Percentiles rank a stretch among this genome's conserved stretches.
These are phyloP conservation scores for Naganishia randhawae DNA, from an alignment of 768 basidiomycete species.

Conservation along the genomic window DNA sequence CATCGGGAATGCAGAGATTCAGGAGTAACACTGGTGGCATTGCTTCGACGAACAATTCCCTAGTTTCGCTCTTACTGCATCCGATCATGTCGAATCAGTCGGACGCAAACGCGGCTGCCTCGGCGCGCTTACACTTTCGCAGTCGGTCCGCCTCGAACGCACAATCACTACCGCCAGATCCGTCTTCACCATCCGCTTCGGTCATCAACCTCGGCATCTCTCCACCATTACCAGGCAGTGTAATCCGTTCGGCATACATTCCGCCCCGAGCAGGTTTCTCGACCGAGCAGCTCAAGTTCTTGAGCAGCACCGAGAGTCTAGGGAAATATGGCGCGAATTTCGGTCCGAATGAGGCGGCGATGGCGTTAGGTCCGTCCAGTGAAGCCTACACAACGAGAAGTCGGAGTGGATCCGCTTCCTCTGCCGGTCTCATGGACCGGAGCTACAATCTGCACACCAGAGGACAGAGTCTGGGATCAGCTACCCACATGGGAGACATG, in stretches of 20 bases:
- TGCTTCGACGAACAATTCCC: constrained; percentile 13
- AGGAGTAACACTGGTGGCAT: background rate
- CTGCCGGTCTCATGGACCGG: background rate
- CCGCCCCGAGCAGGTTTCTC: constrained; percentile 25
- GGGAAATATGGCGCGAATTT: constrained; percentile 26
- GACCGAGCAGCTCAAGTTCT: constrained; percentile 23
- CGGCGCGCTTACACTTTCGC: background rate
- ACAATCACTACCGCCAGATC: background rate
- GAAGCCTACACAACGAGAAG: background rate
- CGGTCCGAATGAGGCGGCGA: constrained; percentile 2
- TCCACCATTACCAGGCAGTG: constrained; percentile 21
- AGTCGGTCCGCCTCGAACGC: constrained; percentile 8
- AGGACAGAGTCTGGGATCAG: background rate
- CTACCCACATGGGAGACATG: background rate
- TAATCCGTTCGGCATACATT: constrained; percentile 23
- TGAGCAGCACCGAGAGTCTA: constrained; percentile 29
- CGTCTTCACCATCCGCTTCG: constrained; percentile 18
- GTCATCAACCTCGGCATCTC: constrained; percentile 25
- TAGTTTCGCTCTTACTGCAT: constrained; percentile 18
- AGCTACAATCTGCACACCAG: background rate
- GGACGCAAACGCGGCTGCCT: background rate
- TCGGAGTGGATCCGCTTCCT: constrained; percentile 11
- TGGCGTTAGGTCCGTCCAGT: background rate
- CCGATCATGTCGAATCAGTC: constrained; percentile 15
- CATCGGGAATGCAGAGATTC: constrained; percentile 16